Evolutionary conservation across 768 basidiomycete genomes (phyloP), one percentile per base, ranked within the genome.

Genomic region (Suillus subalutaceus): DNA sequence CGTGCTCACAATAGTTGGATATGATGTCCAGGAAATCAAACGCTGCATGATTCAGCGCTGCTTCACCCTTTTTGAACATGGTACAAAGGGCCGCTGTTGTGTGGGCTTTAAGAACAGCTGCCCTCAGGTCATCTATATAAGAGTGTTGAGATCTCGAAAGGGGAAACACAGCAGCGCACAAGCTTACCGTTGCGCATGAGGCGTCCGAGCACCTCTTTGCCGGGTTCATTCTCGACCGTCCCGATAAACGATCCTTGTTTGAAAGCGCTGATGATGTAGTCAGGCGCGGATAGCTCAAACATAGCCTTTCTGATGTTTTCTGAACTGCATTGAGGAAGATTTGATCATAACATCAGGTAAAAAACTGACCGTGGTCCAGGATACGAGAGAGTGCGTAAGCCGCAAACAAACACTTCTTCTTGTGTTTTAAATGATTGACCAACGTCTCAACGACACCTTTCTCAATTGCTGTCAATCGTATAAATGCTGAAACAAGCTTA

Each of bases 111-210:
- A 62, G 12, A 23, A 64, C 18, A n/a, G 58, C 58, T 16, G 63
- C 63, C 59, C 63, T 64, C 4, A 64, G 38, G 12, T 62, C 63
- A 64, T 62, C 63, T 64, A 58, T 64, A 41, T 6, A n/a, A 35
- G 20, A n/a, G n/a, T 30, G 59, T 44, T 43, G 23, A 44, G 4
- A 61, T 37, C 12, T 4, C 6, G 15, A 32, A 7, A 44, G 2
- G 59, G 8, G 4, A 41, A 60, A 60, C 4, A 5, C 23, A 60
- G 41, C 18, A 32, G 41, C 18, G 12, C 18, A 64, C 20, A 62
- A 16, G 32, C 63, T 35, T 23, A 64, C 63, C 63, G 12, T 43
- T 43, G 55, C 15, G 32, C 40, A 64, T 63, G n/a, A 64, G 59
- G 7, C n/a, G 20, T 20, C 41, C 10, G 26, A 64, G 63, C 26